Evolutionary conservation across 257 asterid species (phyloP).

Genomic region (Eustoma russellianum): DNA sequence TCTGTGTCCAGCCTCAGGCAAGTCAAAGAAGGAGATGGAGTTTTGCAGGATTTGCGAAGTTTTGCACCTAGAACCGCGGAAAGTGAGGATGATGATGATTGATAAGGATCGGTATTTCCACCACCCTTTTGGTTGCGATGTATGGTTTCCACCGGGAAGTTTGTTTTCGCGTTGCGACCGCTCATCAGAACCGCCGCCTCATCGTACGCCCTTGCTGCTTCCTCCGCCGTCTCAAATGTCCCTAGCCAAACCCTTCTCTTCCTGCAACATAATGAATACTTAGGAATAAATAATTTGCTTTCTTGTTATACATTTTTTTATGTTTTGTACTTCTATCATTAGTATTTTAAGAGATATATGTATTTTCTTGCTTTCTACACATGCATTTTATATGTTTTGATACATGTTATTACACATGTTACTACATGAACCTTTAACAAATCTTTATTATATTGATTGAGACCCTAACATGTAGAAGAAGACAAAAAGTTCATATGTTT

Average conservation of each 20-base stretch:
- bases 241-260: slow-evolving; percentile 61
- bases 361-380: no score
- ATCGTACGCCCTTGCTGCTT: slow-evolving; percentile 51
- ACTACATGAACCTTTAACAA: no score
- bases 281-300: no score
- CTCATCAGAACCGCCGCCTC: slow-evolving; percentile 50
- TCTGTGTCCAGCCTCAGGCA: slow-evolving; percentile 52
- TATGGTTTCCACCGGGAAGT: slow-evolving; percentile 28
- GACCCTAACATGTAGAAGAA: no score
- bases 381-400: no score
- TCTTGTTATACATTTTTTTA: no score
- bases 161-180: slow-evolving; percentile 54
- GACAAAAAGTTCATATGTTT: no score
- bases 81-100: slow-evolving; percentile 14
- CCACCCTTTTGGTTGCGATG: neutral
- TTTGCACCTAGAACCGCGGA: slow-evolving; percentile 33
- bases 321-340: no score
- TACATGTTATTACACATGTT: no score
- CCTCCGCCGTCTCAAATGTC: slow-evolving; percentile 52
- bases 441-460: no score
- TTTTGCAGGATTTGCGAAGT: slow-evolving; percentile 32
- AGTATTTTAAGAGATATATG: no score
- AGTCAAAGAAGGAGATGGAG: slow-evolving; percentile 44
- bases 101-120: neutral
- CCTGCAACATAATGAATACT: slow-evolving; percentile 11